A percentile compares a stretch with the other conserved stretches of the same genome.
phyloP scores from a whole-genome alignment of 176 grass and related monocot species.

The Zea mays region Zm-B73-REFERENCE-NAM-5.0 NC_050099.1:236473001-236473500 shows the following conservation, averaged over 20 bases:
- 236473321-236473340: constrained; percentile 48
- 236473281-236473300: constrained; percentile 54
- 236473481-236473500: constrained; percentile 63
- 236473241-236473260: constrained; percentile 33
- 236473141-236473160: neutral
- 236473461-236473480: constrained; percentile 43
- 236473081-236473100: neutral
- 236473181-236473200: neutral
- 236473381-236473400: constrained; percentile 39
- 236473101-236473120: neutral
- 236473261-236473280: constrained; percentile 19
- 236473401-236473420: constrained; percentile 32
- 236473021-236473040: neutral
- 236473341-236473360: constrained; percentile 45
- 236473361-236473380: constrained; percentile 58
- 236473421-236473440: constrained; percentile 26
- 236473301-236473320: constrained; percentile 54
- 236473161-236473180: neutral
- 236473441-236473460: constrained; percentile 27
- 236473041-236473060: neutral
- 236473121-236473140: neutral
- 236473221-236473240: neutral
- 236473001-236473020: no score
- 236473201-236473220: neutral
- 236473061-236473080: constrained; percentile 23